phyloP scores from a whole-genome alignment of 805 yeast species.

The Suhomyces emberorum region DNA sequence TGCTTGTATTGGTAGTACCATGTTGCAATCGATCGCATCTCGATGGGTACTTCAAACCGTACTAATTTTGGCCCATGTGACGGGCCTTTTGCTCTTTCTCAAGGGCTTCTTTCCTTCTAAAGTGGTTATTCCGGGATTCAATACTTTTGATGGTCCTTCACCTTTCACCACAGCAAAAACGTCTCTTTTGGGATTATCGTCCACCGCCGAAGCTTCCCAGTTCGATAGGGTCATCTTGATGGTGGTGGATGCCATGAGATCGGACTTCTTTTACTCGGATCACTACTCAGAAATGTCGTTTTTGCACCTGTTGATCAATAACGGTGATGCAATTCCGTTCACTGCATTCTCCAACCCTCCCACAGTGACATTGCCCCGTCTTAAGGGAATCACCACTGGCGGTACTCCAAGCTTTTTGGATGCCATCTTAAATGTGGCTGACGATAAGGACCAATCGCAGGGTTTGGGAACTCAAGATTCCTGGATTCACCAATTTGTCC shows the following conservation, averaged over 20 bases:
- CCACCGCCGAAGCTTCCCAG: conserved; percentile 26
- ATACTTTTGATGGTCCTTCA: conserved; percentile 23
- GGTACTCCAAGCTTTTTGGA: conserved; percentile 92
- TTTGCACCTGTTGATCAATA: conserved; percentile 60
- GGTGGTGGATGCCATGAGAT: conserved; percentile 90
- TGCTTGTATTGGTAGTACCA: too few species aligned
- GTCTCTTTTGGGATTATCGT: too few species aligned
- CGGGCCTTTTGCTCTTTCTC: conserved; percentile 61
- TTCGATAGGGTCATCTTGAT: conserved; percentile 72
- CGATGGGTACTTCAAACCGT: conserved; percentile 14
- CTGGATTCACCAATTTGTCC: conserved; percentile 71
- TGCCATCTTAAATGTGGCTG: conserved; percentile 91
- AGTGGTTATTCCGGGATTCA: conserved; percentile 62
- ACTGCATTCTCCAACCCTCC: conserved; percentile 95
- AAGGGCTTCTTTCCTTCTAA: conserved; percentile 93
- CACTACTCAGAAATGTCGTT: conserved; percentile 58
- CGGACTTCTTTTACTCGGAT: conserved; percentile 76
- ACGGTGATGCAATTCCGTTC: conserved; percentile 77
- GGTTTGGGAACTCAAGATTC: conserved; percentile 75
- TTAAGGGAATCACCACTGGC: conserved; percentile 92
- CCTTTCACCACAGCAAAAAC: conserved; percentile 20
- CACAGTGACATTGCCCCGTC: conserved; percentile 90
- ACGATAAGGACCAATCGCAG: conserved; percentile 72
- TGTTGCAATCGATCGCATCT: conserved; percentile 3
- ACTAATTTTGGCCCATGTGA: conserved; percentile 18